A percentile compares a stretch with the other conserved stretches of the same genome.
Evolutionary conservation across 73 alveolate species (phyloP).

Genomic region (Effrenium voratum): DNA sequence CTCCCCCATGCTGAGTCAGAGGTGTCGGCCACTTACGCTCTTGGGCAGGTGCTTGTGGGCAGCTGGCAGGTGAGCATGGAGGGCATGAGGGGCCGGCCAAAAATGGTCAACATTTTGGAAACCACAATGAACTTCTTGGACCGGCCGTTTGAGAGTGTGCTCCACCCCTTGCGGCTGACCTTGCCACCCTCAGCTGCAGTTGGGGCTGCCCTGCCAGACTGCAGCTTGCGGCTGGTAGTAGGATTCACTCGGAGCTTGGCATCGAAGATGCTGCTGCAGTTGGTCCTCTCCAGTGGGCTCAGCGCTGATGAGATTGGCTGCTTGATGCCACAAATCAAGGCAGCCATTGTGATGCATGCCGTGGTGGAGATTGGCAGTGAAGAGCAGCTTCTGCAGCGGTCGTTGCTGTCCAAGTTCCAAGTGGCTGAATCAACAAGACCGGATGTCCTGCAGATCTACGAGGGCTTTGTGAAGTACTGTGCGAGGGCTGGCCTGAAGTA

Average conservation of each 20-base stretch:
- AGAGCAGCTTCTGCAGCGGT: neutral
- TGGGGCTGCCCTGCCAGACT: neutral
- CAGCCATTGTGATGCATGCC: neutral
- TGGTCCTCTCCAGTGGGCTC: neutral
- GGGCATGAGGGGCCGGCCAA: constrained; percentile 35
- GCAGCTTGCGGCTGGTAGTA: neutral
- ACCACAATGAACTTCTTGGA: constrained; percentile 38
- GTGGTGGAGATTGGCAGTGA: neutral
- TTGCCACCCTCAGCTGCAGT: neutral
- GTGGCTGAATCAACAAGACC: neutral
- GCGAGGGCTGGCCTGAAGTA: neutral
- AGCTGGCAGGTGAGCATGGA: neutral
- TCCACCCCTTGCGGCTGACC: neutral
- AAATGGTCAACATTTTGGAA: constrained; percentile 23
- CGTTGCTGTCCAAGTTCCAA: constrained; percentile 18
- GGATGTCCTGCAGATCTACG: constrained; percentile 12
- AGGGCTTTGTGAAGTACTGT: neutral
- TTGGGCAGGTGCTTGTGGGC: no score
- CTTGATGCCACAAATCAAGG: neutral
- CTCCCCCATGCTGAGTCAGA: no score
- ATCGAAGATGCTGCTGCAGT: neutral
- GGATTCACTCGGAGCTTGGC: constrained; percentile 7
- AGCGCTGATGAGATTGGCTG: neutral
- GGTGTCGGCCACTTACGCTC: no score
- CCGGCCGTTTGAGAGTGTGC: neutral